Evolutionary conservation across 805 yeast genomes (phyloP).

Genomic region (Candida endomychidarum): DNA sequence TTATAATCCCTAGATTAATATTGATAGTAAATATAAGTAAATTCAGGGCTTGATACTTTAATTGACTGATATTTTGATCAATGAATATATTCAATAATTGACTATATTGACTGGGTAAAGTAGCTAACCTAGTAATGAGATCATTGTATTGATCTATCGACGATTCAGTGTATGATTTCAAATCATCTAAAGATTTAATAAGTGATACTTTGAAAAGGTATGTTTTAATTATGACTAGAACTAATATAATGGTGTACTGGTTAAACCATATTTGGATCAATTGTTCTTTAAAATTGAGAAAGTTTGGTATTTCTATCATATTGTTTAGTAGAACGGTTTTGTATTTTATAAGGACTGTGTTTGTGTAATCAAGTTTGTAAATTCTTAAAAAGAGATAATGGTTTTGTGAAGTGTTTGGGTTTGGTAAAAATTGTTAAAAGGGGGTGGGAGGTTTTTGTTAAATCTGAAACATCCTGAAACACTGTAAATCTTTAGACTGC

Average conservation of each 20-base stretch:
- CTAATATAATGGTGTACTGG: slow-evolving; percentile 55
- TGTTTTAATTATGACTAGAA: slow-evolving; percentile 61
- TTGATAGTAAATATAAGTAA: slow-evolving; percentile 9
- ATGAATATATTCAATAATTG: slow-evolving; percentile 10
- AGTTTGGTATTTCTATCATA: slow-evolving; percentile 13
- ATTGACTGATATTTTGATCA: slow-evolving; percentile 2
- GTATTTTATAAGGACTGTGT: no score
- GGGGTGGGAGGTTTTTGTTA: no score
- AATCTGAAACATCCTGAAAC: slow-evolving; percentile 11
- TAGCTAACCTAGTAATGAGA: background rate
- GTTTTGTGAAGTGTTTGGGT: background rate
- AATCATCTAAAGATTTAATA: slow-evolving; percentile 13
- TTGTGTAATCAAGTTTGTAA: no score
- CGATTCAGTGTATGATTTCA: slow-evolving; percentile 3
- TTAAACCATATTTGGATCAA: slow-evolving; percentile 69
- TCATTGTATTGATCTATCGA: slow-evolving; percentile 9
- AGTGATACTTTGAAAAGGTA: slow-evolving; percentile 50
- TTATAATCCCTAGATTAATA: slow-evolving; percentile 47
- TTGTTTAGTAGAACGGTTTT: background rate
- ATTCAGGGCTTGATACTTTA: slow-evolving; percentile 10
- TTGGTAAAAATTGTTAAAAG: no score
- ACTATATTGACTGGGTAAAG: slow-evolving; percentile 10
- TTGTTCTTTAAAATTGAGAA: slow-evolving; percentile 21
- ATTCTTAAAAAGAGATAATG: no score
- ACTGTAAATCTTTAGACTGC: background rate